These are phyloP conservation scores for Candida krabiensis DNA, from an alignment of 805 yeast species.

Conservation along the genomic window DNA sequence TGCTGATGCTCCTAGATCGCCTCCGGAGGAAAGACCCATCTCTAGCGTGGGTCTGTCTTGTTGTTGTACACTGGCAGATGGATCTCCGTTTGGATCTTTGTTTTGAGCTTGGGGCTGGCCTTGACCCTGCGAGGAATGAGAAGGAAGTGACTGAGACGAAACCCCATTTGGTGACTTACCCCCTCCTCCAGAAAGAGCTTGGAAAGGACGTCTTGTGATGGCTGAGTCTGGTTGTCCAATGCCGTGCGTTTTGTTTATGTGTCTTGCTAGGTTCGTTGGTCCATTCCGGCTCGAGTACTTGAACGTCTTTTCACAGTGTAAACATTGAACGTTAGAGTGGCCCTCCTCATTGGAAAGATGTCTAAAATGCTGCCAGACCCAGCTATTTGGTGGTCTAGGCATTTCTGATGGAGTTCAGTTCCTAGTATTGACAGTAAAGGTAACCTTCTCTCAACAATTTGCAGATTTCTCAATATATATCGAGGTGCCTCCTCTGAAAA, in stretches of 20 bases:
- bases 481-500: too few species aligned
- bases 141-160: not conserved
- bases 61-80: conserved; percentile 11
- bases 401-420: too few species aligned
- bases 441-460: too few species aligned
- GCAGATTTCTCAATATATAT: too few species aligned
- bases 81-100: conserved; percentile 10
- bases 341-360: conserved; percentile 24
- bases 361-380: conserved; percentile 38
- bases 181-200: conserved; percentile 2
- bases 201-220: conserved; percentile 30
- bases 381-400: conserved; percentile 37
- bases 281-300: conserved; percentile 35
- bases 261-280: conserved; percentile 36
- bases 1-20: conserved; percentile 11
- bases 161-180: conserved; percentile 4
- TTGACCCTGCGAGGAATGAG: not conserved
- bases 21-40: conserved; percentile 10
- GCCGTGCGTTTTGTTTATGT: conserved; percentile 29
- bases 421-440: too few species aligned
- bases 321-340: conserved; percentile 29
- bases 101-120: conserved; percentile 14
- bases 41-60: conserved; percentile 12
- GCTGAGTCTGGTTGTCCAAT: conserved; percentile 27
- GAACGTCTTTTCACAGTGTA: conserved; percentile 28